Evolutionary conservation across 306 rosid genomes (phyloP), one percentile per base, ranked within the genome.

Genomic region (Urtica urens): DNA sequence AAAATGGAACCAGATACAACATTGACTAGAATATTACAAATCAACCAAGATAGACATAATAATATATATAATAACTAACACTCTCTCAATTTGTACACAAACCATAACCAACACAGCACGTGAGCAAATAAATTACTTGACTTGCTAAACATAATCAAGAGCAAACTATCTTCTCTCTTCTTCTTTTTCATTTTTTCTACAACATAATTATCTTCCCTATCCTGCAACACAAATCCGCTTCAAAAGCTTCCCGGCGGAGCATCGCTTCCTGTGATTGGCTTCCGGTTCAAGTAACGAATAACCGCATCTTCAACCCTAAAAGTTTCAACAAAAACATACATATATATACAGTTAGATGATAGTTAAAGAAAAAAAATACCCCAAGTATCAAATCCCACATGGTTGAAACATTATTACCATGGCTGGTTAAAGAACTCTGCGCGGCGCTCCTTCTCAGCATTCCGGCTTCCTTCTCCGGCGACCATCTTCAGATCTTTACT

Each of bases 281-380:
- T 86, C 62, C 94, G 94, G 65, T 92, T 92, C 65, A 90, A 69
- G 58, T 81, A 90, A 3, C 97, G 93, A 53, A 88, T 86, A 57
- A 92, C 93, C 28, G 97, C 95, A 72, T 90, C 97, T 75, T 90
- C 97, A 62, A 90, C 99, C 99, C 99, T 92, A 87, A 34, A 57
- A 46, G 50, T n/a, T n/a, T n/a, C n/a, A 7, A 44, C 17, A 29
- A 48, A 44, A 20, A 18, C 34, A 45, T 12, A 24, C 16, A 14
- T 5, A 12, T 23, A 28, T 7, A 23, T 4, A 15, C 37, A 3
- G 13, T 12, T 27, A 25, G 13, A 48, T 25, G n/a, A 35, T 35
- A 35, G n/a, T n/a, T n/a, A n/a, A n/a, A n/a, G n/a, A n/a, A n/a
- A n/a, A n/a, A n/a, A n/a, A n/a, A n/a, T n/a, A n/a, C n/a, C n/a